Evolutionary conservation across 2,329 filamentous ascomycete species (phyloP).

Genomic region (Beauveria sp.): DNA sequence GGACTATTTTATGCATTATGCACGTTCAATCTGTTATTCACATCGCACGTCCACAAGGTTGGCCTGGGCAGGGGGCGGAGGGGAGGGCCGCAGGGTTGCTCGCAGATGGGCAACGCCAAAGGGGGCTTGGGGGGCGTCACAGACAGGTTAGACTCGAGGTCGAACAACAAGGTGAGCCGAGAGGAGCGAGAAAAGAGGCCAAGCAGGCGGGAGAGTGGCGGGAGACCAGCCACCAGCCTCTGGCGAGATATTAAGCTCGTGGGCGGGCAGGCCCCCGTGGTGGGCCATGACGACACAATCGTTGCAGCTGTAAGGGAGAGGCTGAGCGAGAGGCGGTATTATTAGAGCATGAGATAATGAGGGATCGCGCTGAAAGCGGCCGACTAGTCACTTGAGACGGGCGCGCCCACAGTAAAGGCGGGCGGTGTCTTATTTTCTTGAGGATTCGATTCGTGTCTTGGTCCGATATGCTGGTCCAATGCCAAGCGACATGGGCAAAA

Average conservation of each 20-base stretch:
- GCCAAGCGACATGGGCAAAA: slow-evolving; percentile 2
- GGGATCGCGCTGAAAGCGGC: neutral
- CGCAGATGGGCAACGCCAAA: neutral
- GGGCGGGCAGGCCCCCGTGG: neutral
- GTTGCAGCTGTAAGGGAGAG: neutral
- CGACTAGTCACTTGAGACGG: neutral
- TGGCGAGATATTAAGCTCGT: neutral
- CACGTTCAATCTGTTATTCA: slow-evolving; percentile 5
- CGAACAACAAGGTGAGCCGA: neutral
- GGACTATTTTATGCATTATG: slow-evolving; percentile 11
- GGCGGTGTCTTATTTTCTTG: neutral
- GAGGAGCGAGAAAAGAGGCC: neutral
- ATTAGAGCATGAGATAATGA: neutral
- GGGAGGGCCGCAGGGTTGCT: neutral
- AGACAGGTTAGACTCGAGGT: neutral
- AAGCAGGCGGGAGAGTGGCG: neutral
- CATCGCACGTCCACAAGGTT: neutral
- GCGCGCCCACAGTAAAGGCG: neutral
- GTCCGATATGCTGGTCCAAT: slow-evolving; percentile 5
- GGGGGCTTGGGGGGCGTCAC: neutral
- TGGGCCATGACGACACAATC: slow-evolving; percentile 9
- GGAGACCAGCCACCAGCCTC: neutral
- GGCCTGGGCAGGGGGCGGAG: slow-evolving; percentile 1
- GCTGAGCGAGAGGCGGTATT: neutral
- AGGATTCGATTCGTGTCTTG: slow-evolving; percentile 4